Base-by-base conservation (phyloP, 2,329 filamentous ascomycete genomes). In the Apiospora pterosperma region DNA sequence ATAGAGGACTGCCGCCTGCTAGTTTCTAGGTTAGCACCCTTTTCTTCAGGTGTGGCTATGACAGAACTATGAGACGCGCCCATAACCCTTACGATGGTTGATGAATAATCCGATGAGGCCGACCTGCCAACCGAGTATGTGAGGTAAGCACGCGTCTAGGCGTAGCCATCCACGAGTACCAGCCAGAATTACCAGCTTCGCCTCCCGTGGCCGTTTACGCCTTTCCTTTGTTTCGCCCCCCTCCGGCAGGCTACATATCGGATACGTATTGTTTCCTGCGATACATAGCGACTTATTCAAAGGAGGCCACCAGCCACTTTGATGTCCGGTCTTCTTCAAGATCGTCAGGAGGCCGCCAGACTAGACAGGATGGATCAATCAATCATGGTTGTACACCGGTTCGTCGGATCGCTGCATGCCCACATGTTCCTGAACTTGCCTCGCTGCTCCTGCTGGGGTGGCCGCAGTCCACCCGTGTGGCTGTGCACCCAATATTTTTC, bases 301-400 rank as follows among this genome's bases (percentile, higher is more conserved):
- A 34, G 25, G n/a, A 11, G 16, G 48, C 48, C 48, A 10, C 34
- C 28, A 55, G 48, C 48, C 48, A 55, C 48, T 55, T 55, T 55
- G 48, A 31, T 55, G 48, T 28, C 48, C 16, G 48, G 34, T 55
- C 28, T 55, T 21, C 36, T 41, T 6, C 23, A 38, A 61, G 59
- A 61, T 61, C 59, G 59, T 61, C 59, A 61, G 59, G 59, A 61
- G 59, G 59, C 59, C 59, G 59, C 59, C 59, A 41, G 59, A 39
- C 21, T 36, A 60, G 14, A 36, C 34, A 10, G 19, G 59, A 25
- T 61, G 59, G 41, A 38, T 61, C 41, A 36, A 41, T 41, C 59
- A 61, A 61, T 61, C 48, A 55, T 19, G 48, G 16, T 55, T 55
- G 48, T 16, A 28, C 28, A 55, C 34, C 28, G 48, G 48, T 55